Base-by-base conservation (phyloP, 2,329 filamentous ascomycete genomes). In the Phialophora tarda region DNA sequence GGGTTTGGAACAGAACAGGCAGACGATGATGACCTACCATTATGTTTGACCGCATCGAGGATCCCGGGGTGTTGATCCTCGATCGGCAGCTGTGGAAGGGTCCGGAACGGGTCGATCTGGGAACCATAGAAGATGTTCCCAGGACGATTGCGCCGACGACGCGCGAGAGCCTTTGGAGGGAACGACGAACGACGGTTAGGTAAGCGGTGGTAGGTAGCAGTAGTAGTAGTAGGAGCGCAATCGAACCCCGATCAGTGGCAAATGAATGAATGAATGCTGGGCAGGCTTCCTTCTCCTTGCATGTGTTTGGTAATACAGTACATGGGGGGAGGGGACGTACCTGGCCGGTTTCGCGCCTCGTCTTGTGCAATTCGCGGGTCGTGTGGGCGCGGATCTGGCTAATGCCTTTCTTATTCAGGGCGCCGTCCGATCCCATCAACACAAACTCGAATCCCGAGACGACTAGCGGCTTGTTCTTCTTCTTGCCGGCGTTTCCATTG, bases 351-450 rank as follows among this genome's bases (percentile, higher is more conserved):
- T 63, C 26, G 8, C 66, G 66, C 47, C 66, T 54, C 4, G 66
- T 56, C 30, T 59, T 55, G 30, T 68, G 66, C 62, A 68, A 21
- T 54, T 68, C 66, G 34, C 66, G 47, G n/a, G 66, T 68, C n/a
- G 66, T 68, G 41, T 68, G 66, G 14, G 66, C 66, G 41, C 66
- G 62, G 34, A 68, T 68, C 48, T 68, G 66, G 55, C 66, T 68
- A 44, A 68, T 68, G 3, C 66, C 66, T n/a, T 24, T 32, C 32
- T 62, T 63, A 55, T 65, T 32, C 14, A 68, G 50, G 21, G 62
- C 63, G 41, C 66, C 66, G 38, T 68, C 48, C 10, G 59, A 24
- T 50, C 59, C 62, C 66, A 68, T 68, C 48, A 68, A 48, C 7
- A 68, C 66, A 48, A 68, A 68, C 38, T 68, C 66, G 41, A 68